phyloP scores from a whole-genome alignment of 352 stramenopile genomes.

The Elongisporangium senticosum region DNA sequence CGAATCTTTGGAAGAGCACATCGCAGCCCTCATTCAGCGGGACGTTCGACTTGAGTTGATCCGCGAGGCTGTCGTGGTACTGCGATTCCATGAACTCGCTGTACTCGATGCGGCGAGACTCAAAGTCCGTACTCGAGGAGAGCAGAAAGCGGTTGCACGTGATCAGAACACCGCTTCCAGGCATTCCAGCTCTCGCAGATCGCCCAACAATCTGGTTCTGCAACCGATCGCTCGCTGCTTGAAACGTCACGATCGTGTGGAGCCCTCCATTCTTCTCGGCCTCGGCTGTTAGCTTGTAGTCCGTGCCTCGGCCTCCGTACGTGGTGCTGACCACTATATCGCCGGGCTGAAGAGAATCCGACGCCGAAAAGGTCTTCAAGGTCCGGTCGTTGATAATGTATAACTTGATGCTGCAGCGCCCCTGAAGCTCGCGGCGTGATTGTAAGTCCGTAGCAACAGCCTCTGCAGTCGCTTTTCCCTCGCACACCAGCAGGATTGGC shows the following conservation, averaged over 20 bases:
- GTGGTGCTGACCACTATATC: constrained; percentile 1
- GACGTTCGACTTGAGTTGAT: constrained; percentile 3
- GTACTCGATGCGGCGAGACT: neutral
- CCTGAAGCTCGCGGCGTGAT: neutral
- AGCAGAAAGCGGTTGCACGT: neutral
- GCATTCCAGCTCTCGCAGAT: neutral
- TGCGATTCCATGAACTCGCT: neutral
- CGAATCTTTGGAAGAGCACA: neutral
- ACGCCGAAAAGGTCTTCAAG: constrained; percentile 2
- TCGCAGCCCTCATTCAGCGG: constrained; percentile 4
- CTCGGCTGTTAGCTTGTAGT: constrained; percentile 1
- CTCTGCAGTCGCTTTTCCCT: neutral
- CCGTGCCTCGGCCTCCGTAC: constrained; percentile 1
- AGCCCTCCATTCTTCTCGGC: constrained; percentile 1
- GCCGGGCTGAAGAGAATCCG: neutral
- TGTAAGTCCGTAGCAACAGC: neutral
- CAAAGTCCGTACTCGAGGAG: neutral
- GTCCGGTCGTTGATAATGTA: constrained; percentile 3
- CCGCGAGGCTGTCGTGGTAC: neutral
- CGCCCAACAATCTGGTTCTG: neutral
- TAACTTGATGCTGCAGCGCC: neutral
- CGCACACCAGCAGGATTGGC: neutral
- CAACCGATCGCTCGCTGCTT: neutral
- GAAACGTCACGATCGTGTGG: constrained; percentile 1
- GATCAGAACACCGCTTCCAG: neutral